A percentile compares a stretch with the other conserved stretches of the same genome.
Evolutionary conservation across 1,284 basidiomycete genomes (phyloP).

Genomic region (Boletus albobrunnescens): DNA sequence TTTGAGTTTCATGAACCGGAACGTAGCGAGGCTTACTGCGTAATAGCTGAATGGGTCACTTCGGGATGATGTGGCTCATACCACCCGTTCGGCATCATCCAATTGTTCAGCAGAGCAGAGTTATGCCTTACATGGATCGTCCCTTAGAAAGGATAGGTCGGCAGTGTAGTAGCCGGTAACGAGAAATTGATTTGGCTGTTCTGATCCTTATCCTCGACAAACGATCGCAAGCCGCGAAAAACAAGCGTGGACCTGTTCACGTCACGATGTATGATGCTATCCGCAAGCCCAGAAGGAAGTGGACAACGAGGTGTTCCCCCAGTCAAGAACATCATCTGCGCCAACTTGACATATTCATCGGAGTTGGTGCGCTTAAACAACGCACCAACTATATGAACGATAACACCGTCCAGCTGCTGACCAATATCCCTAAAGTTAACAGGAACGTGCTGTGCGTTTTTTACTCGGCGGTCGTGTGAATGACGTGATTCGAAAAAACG

Average conservation of each 20-base stretch:
- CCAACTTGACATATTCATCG: slow-evolving; percentile 10
- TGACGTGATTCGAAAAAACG: slow-evolving; percentile 29
- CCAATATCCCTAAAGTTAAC: slow-evolving; percentile 14
- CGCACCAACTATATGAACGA: slow-evolving; percentile 18
- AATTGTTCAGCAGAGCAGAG: slow-evolving; percentile 9
- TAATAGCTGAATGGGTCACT: slow-evolving; percentile 12
- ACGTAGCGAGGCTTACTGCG: slow-evolving; percentile 11
- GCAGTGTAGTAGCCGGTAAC: slow-evolving; percentile 15
- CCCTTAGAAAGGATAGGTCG: slow-evolving; percentile 7
- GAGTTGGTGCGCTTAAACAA: slow-evolving; percentile 22
- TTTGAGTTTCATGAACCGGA: slow-evolving; percentile 23
- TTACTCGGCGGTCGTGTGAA: slow-evolving; percentile 21
- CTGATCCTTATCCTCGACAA: slow-evolving; percentile 13
- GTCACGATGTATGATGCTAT: not conserved
- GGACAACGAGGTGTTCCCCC: slow-evolving; percentile 14
- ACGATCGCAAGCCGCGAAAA: slow-evolving; percentile 5
- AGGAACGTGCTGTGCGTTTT: slow-evolving; percentile 12
- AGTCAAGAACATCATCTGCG: slow-evolving; percentile 7
- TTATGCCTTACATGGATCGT: slow-evolving; percentile 11
- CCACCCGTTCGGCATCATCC: slow-evolving; percentile 18
- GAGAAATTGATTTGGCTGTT: slow-evolving; percentile 9
- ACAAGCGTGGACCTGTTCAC: slow-evolving; percentile 3
- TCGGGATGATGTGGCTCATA: slow-evolving; percentile 28
- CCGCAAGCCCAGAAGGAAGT: slow-evolving; percentile 2
- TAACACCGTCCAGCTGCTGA: slow-evolving; percentile 24